Conservation (phyloP, 2,329 filamentous ascomycete genomes). For the Lachnum nothofagi region DNA sequence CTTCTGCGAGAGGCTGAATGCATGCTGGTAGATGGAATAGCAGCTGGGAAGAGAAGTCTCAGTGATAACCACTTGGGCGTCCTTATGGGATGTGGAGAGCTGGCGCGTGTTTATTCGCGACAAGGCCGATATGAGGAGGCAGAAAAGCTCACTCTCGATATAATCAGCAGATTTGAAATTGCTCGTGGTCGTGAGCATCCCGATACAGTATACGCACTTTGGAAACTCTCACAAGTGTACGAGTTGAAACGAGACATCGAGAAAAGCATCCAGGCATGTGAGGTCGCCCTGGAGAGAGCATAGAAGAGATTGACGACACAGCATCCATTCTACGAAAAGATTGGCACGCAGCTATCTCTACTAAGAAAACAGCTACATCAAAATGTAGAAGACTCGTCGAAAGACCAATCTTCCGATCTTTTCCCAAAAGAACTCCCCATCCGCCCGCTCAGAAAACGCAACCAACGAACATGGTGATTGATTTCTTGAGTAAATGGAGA, state of each 20-base stretch:
- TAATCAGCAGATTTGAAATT: background rate
- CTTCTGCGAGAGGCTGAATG: conserved; percentile 12
- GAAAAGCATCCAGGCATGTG: background rate
- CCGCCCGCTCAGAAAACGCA: background rate
- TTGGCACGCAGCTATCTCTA: background rate
- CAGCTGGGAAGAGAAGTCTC: conserved; percentile 23
- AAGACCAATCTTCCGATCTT: background rate
- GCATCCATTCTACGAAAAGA: background rate
- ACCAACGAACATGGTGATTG: background rate
- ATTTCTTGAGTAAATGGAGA: too few relatives aligned
- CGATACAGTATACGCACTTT: background rate
- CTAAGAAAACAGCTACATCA: background rate
- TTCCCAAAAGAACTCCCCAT: background rate
- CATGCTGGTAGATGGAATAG: conserved; percentile 22
- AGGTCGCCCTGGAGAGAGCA: background rate
- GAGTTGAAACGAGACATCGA: background rate
- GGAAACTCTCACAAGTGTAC: background rate
- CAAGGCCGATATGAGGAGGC: conserved; percentile 10
- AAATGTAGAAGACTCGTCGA: background rate
- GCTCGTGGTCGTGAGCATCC: background rate
- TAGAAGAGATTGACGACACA: background rate
- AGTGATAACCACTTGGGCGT: conserved; percentile 27
- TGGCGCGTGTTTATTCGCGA: conserved; percentile 19
- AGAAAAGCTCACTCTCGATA: background rate
- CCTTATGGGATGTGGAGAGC: conserved; percentile 23